Base-by-base conservation (phyloP, 331 rosid species). In the Quercus phellos region DNA sequence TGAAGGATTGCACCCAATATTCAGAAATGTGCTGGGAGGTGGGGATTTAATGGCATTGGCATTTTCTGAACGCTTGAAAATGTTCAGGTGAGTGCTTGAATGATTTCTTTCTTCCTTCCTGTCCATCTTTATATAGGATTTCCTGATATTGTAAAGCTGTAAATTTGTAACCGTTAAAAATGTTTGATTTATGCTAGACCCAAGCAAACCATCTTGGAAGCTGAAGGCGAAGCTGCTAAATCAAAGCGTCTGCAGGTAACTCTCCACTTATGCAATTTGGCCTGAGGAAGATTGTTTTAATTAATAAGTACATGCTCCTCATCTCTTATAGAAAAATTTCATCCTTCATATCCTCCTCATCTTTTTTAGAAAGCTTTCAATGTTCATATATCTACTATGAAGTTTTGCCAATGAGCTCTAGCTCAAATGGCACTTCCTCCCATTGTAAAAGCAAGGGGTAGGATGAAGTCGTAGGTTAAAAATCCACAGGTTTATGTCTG, bases 21-120 rank as follows among this genome's bases (percentile, higher is more conserved):
- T 94, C 84, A 87, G 89, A 77, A 88, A 80, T 77, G 78, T 82
- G 76, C 83, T 92, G 81, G 92, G 88, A 81, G 91, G 90, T 1
- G 97, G 99, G 82, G 97, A 94, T 75, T 86, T 92, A 77, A 89
- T 81, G 86, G 99, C 99, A 27, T 83, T 94, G 86, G 99, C 99
- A 55, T 94, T 94, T 85, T 90, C 99, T 19, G 99, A 94, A 86
- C 91, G 90, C 68, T 86, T 94, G 84, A 94, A 94, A 83, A 86
- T 80, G 72, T 94, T 90, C 84, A 94, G 97, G 98, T 94, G 67
- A 75, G 88, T 74, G 72, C 22, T 42, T 68, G 34, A 58, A n/a
- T 74, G 51, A 5, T 1, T 50, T 59, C 9, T 51, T 73, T 61
- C 59, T 9, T 50, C 9, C 51, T 19, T 4, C 10, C 9, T 42